phyloP scores from a whole-genome alignment of 148 eudicot genomes.

The Camellia granthamiana region DNA sequence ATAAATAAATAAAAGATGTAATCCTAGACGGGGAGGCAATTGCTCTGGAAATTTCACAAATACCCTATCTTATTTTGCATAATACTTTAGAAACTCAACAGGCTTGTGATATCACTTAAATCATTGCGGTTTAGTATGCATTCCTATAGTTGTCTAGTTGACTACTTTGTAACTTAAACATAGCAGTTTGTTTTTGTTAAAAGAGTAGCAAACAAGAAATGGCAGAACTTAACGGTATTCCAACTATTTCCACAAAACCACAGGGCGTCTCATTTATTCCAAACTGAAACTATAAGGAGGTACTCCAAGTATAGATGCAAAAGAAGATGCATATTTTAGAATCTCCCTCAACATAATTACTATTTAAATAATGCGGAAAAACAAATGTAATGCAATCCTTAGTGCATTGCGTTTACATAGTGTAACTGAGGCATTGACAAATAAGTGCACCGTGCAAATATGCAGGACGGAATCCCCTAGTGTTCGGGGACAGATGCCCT shows the following conservation, averaged over 20 bases:
- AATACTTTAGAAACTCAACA: slow-evolving; percentile 1
- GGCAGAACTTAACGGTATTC: background rate
- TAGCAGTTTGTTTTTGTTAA: background rate
- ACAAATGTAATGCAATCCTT: background rate
- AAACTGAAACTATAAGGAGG: background rate
- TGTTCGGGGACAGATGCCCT: no score
- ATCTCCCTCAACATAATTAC: background rate
- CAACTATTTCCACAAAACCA: background rate
- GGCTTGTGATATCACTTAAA: slow-evolving; percentile 3
- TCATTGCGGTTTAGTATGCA: background rate
- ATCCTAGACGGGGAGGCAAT: background rate
- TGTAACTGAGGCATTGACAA: background rate
- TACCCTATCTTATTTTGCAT: background rate
- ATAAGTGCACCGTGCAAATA: background rate
- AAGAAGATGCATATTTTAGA: background rate
- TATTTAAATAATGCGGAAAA: background rate
- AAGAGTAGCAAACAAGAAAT: background rate
- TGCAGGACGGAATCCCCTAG: no score
- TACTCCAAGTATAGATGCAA: background rate
- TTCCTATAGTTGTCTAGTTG: background rate
- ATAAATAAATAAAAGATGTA: background rate
- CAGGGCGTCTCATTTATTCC: background rate
- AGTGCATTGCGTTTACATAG: background rate
- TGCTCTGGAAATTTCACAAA: background rate
- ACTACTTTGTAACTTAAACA: background rate